A percentile compares a stretch with the other conserved stretches of the same genome.
phyloP scores from a whole-genome alignment of 2,329 filamentous ascomycete genomes.

The Paraphoma chrysanthemicola region DNA sequence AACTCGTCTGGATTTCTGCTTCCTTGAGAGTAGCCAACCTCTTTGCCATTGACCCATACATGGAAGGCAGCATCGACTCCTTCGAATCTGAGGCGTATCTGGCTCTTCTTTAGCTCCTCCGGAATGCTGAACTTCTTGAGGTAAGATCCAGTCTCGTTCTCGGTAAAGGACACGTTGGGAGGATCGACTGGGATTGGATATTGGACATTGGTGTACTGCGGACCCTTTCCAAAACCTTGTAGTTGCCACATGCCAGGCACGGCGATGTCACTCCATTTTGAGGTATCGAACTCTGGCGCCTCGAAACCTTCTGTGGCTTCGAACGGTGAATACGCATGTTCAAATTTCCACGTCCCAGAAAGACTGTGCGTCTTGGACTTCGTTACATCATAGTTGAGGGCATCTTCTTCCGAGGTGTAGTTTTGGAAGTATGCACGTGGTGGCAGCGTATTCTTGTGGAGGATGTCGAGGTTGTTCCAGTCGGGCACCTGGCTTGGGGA shows the following conservation, averaged over 20 bases:
- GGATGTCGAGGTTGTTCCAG: conserved; percentile 67
- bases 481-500: conserved; percentile 54
- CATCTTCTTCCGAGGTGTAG: conserved; percentile 58
- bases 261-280: conserved; percentile 59
- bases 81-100: conserved; percentile 71
- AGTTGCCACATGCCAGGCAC: conserved; percentile 76
- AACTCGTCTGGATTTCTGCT: conserved; percentile 74
- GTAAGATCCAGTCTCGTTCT: conserved; percentile 72
- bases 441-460: conserved; percentile 66
- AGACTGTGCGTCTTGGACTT: conserved; percentile 44
- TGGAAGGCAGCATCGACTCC: conserved; percentile 77
- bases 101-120: conserved; percentile 55
- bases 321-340: conserved; percentile 44
- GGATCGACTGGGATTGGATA: conserved; percentile 72
- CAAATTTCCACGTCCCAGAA: conserved; percentile 49
- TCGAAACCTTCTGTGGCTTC: conserved; percentile 47
- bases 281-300: conserved; percentile 40
- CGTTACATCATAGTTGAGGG: conserved; percentile 50
- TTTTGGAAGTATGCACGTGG: conserved; percentile 65
- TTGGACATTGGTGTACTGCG: conserved; percentile 73
- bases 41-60: conserved; percentile 69
- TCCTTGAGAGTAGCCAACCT: conserved; percentile 73
- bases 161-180: conserved; percentile 64
- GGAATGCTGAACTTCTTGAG: conserved; percentile 63
- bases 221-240: conserved; percentile 68